These are phyloP conservation scores for Phytopythium aichiense DNA, from an alignment of 352 stramenopile genomes.

Conservation along the genomic window DNA sequence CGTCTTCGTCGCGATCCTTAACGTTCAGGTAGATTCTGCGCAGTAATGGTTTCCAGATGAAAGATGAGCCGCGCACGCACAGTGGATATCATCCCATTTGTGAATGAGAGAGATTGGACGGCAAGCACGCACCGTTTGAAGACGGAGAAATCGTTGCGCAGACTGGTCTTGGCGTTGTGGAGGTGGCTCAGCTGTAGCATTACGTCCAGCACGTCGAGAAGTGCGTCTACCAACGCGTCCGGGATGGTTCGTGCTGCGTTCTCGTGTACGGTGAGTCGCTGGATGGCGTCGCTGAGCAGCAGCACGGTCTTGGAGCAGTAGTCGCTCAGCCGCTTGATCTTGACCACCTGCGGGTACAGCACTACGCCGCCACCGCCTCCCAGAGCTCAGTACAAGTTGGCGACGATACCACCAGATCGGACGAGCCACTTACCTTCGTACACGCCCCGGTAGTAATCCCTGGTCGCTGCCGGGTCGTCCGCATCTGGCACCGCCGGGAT, in stretches of 20 bases:
- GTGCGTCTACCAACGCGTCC: slow-evolving; percentile 48
- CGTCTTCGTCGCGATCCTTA: slow-evolving; percentile 28
- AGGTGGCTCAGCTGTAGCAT: slow-evolving; percentile 63
- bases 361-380: slow-evolving; percentile 18
- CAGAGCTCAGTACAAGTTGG: neutral
- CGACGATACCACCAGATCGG: too few relatives aligned
- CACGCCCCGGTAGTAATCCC: slow-evolving; percentile 43
- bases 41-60: neutral
- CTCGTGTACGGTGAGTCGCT: slow-evolving; percentile 60
- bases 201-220: slow-evolving; percentile 61
- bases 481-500: slow-evolving; percentile 31
- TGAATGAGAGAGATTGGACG: neutral
- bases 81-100: neutral
- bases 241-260: slow-evolving; percentile 60
- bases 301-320: slow-evolving; percentile 54
- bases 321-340: slow-evolving; percentile 48
- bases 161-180: slow-evolving; percentile 59
- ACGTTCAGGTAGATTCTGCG: slow-evolving; percentile 49
- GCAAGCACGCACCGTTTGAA: slow-evolving; percentile 49
- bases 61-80: neutral
- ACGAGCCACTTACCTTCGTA: slow-evolving; percentile 11
- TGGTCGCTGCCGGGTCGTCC: slow-evolving; percentile 16
- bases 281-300: slow-evolving; percentile 66
- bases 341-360: slow-evolving; percentile 54
- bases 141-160: slow-evolving; percentile 71